Base-by-base conservation (phyloP, 108 stramenopile genomes). In the Stephanodiscus minutulus region DNA sequence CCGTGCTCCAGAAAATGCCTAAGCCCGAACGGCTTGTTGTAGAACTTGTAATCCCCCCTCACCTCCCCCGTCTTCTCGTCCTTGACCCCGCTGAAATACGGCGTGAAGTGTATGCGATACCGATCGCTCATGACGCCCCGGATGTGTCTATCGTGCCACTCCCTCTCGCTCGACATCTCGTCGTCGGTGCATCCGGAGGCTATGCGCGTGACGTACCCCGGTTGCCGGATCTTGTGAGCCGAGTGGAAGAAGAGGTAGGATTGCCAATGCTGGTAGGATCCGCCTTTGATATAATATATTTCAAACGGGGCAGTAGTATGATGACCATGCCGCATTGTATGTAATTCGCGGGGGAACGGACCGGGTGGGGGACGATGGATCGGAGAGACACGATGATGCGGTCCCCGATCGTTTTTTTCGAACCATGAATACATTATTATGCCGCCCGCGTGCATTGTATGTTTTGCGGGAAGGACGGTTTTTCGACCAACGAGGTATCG, bases 11-110 rank as follows among this genome's bases (percentile, higher is more conserved):
- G 66, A 80, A 87, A 92, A 50, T 91, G 89, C 33, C 70, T 72
- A 48, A 92, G 25, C 20, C 94, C 91, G 70, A 82, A 85, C 15
- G 94, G 91, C 68, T 96, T 96, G 70, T 96, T 96, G 73, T 86
- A 87, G 79, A 89, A 96, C 71, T 93, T 93, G 83, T 94, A 94
- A 52, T 88, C 81, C 5, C 87, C 87, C 18, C 67, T 74, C 0
- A 67, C 61, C 39, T 87, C 72, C 0, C 81, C 85, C 28, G 60
- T 64, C 15, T 10, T 12, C 35, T 74, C 82, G 68, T 89, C 82
- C 24, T 81, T 77, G 18, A 86, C 82, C 8, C 74, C 67, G 15
- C 79, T 74, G 55, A 88, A 96, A 35, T 84, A 76, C 18, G 92
- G 91, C 11, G 95, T 96, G 48, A 90, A 69, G 68, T 96, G 95